Evolutionary conservation across 2,329 filamentous ascomycete species (phyloP).

Genomic region (Microcera coccophila): DNA sequence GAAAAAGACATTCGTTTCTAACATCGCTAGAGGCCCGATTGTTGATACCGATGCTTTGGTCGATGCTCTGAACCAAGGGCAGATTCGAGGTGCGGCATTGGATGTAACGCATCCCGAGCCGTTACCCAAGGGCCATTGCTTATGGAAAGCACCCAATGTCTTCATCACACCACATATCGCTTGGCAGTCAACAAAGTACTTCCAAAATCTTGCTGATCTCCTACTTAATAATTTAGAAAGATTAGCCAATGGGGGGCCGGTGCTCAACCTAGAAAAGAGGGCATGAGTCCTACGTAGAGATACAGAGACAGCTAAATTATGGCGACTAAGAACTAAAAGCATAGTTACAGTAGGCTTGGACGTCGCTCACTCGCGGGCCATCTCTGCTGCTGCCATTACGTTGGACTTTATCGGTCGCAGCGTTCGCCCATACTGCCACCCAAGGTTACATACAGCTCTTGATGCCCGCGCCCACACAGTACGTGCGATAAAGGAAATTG

Average conservation of each 20-base stretch:
- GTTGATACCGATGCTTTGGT: slow-evolving; percentile 50
- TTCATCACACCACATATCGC: slow-evolving; percentile 48
- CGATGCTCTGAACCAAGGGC: slow-evolving; percentile 44
- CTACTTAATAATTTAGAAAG: slow-evolving; percentile 30
- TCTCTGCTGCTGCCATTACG: no score
- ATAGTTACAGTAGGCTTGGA: no score
- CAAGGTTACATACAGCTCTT: no score
- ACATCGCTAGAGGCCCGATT: slow-evolving; percentile 57
- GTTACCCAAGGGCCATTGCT: slow-evolving; percentile 56
- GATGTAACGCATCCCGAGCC: slow-evolving; percentile 73
- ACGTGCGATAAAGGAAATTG: background rate
- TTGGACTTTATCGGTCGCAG: no score
- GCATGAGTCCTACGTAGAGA: no score
- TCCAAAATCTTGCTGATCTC: slow-evolving; percentile 24
- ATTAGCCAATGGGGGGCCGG: slow-evolving; percentile 21
- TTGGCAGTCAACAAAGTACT: slow-evolving; percentile 30
- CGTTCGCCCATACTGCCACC: no score
- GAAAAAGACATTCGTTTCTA: slow-evolving; percentile 56
- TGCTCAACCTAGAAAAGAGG: slow-evolving; percentile 26
- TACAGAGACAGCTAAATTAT: no score
- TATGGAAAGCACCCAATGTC: slow-evolving; percentile 63
- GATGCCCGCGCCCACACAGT: no score
- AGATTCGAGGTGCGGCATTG: slow-evolving; percentile 56
- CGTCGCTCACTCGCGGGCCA: no score
- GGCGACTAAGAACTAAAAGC: no score